Evolutionary conservation across 805 yeast genomes (phyloP), one percentile per base, ranked within the genome.

Genomic region (Spathaspora passalidarum): DNA sequence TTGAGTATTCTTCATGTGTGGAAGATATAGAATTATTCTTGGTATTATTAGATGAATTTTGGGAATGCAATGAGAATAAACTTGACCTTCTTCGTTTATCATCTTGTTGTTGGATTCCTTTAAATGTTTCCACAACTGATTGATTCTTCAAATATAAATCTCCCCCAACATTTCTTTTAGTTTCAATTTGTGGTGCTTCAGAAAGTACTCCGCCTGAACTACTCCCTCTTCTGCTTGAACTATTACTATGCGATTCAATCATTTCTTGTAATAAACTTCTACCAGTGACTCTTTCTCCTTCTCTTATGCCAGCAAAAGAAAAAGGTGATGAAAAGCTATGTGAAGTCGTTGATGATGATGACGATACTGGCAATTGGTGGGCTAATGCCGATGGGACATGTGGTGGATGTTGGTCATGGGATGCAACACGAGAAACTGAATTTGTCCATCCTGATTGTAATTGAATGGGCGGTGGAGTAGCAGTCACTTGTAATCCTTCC

Each of bases 141-240:
- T 72, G 76, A 49, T 71, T 72, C 43, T 57, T 62, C 49, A 72
- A 50, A 56, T 72, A 72, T 32, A 72, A 56, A 48, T 72, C 76
- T 10, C 77, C 77, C 2, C 68, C 75, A 5, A 72, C 77, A 47
- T 72, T 71, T 37, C 76, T 51, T 50, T 70, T 72, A 2, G 77
- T 72, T 51, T 72, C 77, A 23, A 72, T 62, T 53, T 68, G 73
- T 2, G 72, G 71, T 1, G 76, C 76, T 48, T 69, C 75, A 1
- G 49, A 37, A 13, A 47, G 23, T 25, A 52, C 39, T 2, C 65
- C 64, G 10, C 56, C 49, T 5, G 70, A 54, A 29, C 34, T n/a
- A 29, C 34, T 29, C 4, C 67, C 65, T 19, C 69, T 55, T 35
- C 66, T 55, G 48, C 64, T 59, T 10, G 63, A 61, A 7, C 56